phyloP scores from a whole-genome alignment of 352 stramenopile genomes.

The Globisporangium abappressorium region DNA sequence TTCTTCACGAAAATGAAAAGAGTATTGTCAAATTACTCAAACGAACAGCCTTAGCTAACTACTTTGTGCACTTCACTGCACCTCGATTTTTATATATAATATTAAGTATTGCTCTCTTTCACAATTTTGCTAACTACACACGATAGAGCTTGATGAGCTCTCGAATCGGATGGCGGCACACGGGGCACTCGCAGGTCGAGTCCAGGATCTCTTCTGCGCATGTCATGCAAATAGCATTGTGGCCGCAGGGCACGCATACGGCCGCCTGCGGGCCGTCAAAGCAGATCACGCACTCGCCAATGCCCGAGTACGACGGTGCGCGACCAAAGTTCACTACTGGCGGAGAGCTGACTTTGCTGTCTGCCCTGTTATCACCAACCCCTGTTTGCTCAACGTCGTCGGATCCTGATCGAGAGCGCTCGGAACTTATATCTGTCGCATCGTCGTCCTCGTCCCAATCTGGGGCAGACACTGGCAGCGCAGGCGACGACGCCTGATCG shows the following conservation, averaged over 20 bases:
- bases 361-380: not conserved
- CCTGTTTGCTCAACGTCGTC: conserved; percentile 11
- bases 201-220: conserved; percentile 70
- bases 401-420: not conserved
- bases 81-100: conserved; percentile 10
- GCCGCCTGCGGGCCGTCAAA: conserved; percentile 71
- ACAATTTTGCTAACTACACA: conserved; percentile 30
- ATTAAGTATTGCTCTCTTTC: conserved; percentile 8
- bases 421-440: not conserved
- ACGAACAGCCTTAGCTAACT: not conserved
- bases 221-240: conserved; percentile 81
- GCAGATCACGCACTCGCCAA: conserved; percentile 76
- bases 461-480: conserved; percentile 38
- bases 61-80: not conserved
- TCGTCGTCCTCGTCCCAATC: conserved; percentile 38
- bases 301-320: conserved; percentile 37
- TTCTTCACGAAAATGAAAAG: not conserved
- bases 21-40: not conserved
- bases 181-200: conserved; percentile 57
- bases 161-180: conserved; percentile 63
- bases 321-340: conserved; percentile 36
- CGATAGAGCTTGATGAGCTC: conserved; percentile 81
- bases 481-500: conserved; percentile 15
- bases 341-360: not conserved
- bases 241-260: conserved; percentile 78